A percentile compares a stretch with the other conserved stretches of the same genome.
These are phyloP conservation scores for Podospora fimiseda DNA, from an alignment of 495 filamentous ascomycete species.

Conservation along the genomic window DNA sequence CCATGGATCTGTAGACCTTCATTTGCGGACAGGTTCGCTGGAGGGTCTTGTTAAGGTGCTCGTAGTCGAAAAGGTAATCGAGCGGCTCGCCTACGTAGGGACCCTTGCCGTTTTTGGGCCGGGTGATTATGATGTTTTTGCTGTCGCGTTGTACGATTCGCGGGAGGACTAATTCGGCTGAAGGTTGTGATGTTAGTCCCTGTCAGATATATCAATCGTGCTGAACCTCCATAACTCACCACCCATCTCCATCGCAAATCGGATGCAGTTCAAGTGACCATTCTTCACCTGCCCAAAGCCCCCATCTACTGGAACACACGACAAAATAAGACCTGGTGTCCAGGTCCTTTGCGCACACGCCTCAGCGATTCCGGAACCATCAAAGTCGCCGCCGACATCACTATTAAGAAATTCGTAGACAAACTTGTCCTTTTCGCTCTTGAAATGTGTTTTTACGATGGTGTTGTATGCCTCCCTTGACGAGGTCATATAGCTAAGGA, in stretches of 20 bases:
- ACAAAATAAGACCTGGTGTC: slow-evolving; percentile 26
- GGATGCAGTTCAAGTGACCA: slow-evolving; percentile 29
- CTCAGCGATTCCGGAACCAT: slow-evolving; percentile 19
- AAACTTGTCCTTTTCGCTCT: slow-evolving; percentile 22
- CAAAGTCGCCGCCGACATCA: slow-evolving; percentile 28
- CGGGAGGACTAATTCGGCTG: slow-evolving; percentile 28
- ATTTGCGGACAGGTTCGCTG: slow-evolving; percentile 30
- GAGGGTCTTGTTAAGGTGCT: slow-evolving; percentile 27
- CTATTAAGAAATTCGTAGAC: slow-evolving; percentile 22
- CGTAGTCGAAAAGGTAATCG: slow-evolving; percentile 31
- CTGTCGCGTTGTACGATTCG: slow-evolving; percentile 19
- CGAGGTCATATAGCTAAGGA: slow-evolving; percentile 11
- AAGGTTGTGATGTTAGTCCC: not conserved
- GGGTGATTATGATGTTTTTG: slow-evolving; percentile 9
- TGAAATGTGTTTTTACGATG: slow-evolving; percentile 16
- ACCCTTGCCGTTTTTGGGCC: slow-evolving; percentile 9
- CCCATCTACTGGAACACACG: slow-evolving; percentile 23
- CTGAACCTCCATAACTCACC: too few relatives aligned
- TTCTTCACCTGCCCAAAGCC: slow-evolving; percentile 29
- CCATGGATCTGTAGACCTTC: slow-evolving; percentile 22
- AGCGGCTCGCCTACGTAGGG: slow-evolving; percentile 17
- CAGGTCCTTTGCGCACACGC: slow-evolving; percentile 28
- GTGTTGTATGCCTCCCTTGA: slow-evolving; percentile 10
- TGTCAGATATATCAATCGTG: not conserved
- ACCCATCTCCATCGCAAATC: slow-evolving; percentile 35